These are phyloP conservation scores for Nitzschia palea DNA, from an alignment of 108 stramenopile species.

Conservation along the genomic window DNA sequence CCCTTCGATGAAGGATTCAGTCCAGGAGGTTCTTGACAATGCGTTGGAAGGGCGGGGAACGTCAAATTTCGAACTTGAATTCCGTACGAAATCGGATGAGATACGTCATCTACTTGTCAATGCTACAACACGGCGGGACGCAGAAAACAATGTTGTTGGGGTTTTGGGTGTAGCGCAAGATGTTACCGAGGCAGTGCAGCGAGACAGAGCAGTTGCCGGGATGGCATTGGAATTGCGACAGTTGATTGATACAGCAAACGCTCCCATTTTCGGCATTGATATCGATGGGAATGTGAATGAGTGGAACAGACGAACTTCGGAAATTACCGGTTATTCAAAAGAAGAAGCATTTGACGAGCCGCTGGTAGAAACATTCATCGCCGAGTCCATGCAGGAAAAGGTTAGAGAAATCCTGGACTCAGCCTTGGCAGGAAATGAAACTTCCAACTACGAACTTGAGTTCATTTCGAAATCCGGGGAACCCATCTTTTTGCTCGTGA, in stretches of 20 bases:
- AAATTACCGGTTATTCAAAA: slow-evolving; percentile 64
- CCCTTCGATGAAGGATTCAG: slow-evolving; percentile 32
- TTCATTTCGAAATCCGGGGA: slow-evolving; percentile 64
- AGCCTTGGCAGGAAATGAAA: slow-evolving; percentile 60
- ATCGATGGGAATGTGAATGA: slow-evolving; percentile 71
- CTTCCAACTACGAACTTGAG: slow-evolving; percentile 71
- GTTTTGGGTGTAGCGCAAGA: slow-evolving; percentile 78
- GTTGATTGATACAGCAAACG: slow-evolving; percentile 79
- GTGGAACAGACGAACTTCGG: slow-evolving; percentile 59
- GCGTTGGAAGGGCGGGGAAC: slow-evolving; percentile 65
- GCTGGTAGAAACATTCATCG: slow-evolving; percentile 72
- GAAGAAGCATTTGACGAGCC: slow-evolving; percentile 67
- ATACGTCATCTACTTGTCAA: slow-evolving; percentile 62
- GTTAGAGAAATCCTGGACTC: slow-evolving; percentile 60
- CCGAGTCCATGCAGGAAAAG: slow-evolving; percentile 33
- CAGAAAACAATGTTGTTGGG: slow-evolving; percentile 61
- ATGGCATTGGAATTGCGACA: slow-evolving; percentile 68
- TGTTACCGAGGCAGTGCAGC: slow-evolving; percentile 65
- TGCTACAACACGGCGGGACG: slow-evolving; percentile 70
- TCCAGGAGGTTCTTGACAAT: slow-evolving; percentile 55
- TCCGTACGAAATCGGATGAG: slow-evolving; percentile 45
- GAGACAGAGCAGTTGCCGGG: slow-evolving; percentile 56
- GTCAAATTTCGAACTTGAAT: slow-evolving; percentile 68
- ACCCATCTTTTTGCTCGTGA: slow-evolving; percentile 50
- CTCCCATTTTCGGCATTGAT: slow-evolving; percentile 84